Evolutionary conservation across 2,329 filamentous ascomycete species (phyloP).

Genomic region (Chaetomium sp.): DNA sequence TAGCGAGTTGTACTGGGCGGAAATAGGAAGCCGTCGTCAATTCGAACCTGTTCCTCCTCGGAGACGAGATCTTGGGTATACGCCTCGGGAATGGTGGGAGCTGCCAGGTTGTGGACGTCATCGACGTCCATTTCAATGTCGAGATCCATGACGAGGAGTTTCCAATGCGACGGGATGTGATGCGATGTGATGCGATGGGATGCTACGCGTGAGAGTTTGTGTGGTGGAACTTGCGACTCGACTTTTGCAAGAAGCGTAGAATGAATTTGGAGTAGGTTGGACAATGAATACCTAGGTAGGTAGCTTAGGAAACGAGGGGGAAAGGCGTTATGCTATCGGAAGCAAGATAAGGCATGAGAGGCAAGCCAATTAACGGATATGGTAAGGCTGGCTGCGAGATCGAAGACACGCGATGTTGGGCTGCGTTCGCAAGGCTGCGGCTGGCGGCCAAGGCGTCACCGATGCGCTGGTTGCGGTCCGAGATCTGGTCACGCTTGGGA

Average conservation of each 20-base stretch:
- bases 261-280: neutral
- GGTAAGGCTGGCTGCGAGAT: neutral
- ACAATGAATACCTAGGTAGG: too few species aligned
- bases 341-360: neutral
- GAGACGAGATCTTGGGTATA: constrained; percentile 37
- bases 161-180: neutral
- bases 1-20: constrained; percentile 15
- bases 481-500: neutral
- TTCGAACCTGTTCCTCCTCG: constrained; percentile 37
- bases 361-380: constrained; percentile 1
- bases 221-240: neutral
- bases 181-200: neutral
- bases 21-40: neutral
- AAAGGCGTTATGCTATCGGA: neutral
- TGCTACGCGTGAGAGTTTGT: neutral
- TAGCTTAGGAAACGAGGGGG: neutral
- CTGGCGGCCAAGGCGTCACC: constrained; percentile 1
- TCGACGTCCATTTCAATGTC: constrained; percentile 72
- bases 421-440: neutral
- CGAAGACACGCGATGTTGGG: constrained; percentile 3
- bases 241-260: neutral
- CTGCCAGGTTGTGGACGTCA: constrained; percentile 39
- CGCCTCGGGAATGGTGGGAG: constrained; percentile 34
- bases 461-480: neutral
- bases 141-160: constrained; percentile 59